These are phyloP conservation scores for Zygnema circumcarinatum DNA, from an alignment of 139 green algal genomes.

Conservation along the genomic window DNA sequence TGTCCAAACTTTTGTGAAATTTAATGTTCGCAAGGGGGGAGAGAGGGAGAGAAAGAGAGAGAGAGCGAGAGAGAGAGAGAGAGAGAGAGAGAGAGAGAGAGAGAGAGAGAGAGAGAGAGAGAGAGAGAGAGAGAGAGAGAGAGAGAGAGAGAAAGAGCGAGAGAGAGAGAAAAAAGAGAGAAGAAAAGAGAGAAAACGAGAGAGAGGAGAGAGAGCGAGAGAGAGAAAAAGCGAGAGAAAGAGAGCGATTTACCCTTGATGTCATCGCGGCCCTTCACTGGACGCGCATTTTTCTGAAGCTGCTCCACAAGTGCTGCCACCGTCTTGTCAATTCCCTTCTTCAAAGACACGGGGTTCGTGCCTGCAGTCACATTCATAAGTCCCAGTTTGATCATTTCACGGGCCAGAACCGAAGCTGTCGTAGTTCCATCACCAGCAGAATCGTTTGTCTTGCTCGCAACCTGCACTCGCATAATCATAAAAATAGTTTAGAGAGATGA, in stretches of 20 bases:
- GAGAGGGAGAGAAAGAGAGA: no score
- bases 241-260: slow-evolving; percentile 86
- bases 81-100: no score
- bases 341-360: slow-evolving; percentile 94
- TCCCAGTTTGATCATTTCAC: slow-evolving; percentile 91
- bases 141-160: no score
- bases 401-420: slow-evolving; percentile 91
- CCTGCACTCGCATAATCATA: slow-evolving; percentile 23
- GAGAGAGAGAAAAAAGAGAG: no score
- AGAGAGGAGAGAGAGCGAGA: no score
- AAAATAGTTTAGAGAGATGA: slow-evolving; percentile 1
- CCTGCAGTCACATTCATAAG: slow-evolving; percentile 81
- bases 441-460: slow-evolving; percentile 96
- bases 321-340: slow-evolving; percentile 97
- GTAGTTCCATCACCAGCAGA: slow-evolving; percentile 95
- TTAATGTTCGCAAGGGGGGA: no score
- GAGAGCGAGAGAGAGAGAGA: no score
- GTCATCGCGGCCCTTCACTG: slow-evolving; percentile 86
- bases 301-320: slow-evolving; percentile 81
- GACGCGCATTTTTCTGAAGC: slow-evolving; percentile 82
- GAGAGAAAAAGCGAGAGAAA: background rate
- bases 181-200: no score
- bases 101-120: no score
- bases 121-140: no score
- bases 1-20: no score